These are phyloP conservation scores for Acanthamoeba sp. DNA, from an alignment of 208 protist genomes.

Conservation along the genomic window DNA sequence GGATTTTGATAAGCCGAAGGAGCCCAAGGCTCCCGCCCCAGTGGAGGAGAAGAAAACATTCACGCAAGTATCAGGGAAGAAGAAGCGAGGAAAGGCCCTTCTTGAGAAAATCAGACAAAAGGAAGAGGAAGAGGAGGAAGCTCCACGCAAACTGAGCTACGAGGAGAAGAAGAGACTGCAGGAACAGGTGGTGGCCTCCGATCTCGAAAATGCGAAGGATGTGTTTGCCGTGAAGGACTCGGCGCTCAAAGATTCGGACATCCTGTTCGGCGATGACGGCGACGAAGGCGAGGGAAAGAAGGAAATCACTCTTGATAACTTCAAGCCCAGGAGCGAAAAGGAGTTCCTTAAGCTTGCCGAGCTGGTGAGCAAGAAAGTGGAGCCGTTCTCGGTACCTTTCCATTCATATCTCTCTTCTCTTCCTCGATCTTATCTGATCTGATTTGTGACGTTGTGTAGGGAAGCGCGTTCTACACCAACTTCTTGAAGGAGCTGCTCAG, in stretches of 20 bases:
- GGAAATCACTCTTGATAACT: conserved; percentile 33
- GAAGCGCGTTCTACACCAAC: conserved; percentile 26
- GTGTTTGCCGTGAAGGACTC: conserved; percentile 34
- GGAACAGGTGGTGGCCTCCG: conserved; percentile 14
- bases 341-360: conserved; percentile 21
- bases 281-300: not conserved
- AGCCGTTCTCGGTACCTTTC: conserved; percentile 4
- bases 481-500: conserved; percentile 58
- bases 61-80: conserved; percentile 41
- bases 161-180: conserved; percentile 35
- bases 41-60: conserved; percentile 54
- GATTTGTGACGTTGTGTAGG: not conserved
- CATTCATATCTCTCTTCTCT: not conserved
- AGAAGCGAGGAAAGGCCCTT: conserved; percentile 20
- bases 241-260: conserved; percentile 46
- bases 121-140: not conserved
- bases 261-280: conserved; percentile 42
- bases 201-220: conserved; percentile 61
- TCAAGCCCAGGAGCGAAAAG: conserved; percentile 46
- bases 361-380: conserved; percentile 37
- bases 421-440: no score
- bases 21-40: not conserved
- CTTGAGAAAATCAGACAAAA: conserved; percentile 20
- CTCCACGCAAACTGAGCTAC: not conserved
- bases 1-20: conserved; percentile 20